phyloP scores from a whole-genome alignment of 495 filamentous ascomycete species.

The Hypoxylon rickii region DNA sequence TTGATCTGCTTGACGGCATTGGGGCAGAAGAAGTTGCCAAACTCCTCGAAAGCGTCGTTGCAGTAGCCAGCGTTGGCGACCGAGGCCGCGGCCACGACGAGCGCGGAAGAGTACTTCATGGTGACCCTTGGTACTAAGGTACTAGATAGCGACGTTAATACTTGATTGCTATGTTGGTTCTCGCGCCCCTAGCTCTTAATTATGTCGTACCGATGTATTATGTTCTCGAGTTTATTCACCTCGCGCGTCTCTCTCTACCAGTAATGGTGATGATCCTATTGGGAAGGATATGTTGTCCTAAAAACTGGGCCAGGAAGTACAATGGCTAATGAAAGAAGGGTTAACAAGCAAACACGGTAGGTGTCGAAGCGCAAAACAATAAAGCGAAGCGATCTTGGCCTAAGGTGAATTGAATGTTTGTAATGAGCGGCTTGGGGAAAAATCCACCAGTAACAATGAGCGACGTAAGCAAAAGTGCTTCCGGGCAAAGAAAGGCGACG shows the following conservation, averaged over 20 bases:
- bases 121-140: conserved; percentile 1
- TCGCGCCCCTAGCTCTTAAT: neutral
- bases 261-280: conserved; percentile 12
- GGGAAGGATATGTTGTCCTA: conserved; percentile 9
- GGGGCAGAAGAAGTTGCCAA: conserved; percentile 62
- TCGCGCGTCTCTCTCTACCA: conserved; percentile 18
- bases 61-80: conserved; percentile 37
- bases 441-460: conserved; percentile 41
- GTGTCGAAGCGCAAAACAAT: conserved; percentile 17
- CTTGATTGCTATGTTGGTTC: conserved; percentile 1
- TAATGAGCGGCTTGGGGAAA: conserved; percentile 40
- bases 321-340: conserved; percentile 33
- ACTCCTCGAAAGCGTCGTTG: conserved; percentile 32
- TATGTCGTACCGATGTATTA: conserved; percentile 7
- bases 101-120: conserved; percentile 35
- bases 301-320: conserved; percentile 16
- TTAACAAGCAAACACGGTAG: conserved; percentile 30
- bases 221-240: conserved; percentile 5
- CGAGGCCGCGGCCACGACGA: conserved; percentile 36
- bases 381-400: conserved; percentile 1
- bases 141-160: conserved; percentile 19
- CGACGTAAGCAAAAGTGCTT: conserved; percentile 31
- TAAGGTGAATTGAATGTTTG: conserved; percentile 19
- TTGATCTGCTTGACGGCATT: conserved; percentile 58
- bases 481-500: conserved; percentile 36